phyloP scores from a whole-genome alignment of 2,329 filamentous ascomycete species.

The Diatrype stigma region DNA sequence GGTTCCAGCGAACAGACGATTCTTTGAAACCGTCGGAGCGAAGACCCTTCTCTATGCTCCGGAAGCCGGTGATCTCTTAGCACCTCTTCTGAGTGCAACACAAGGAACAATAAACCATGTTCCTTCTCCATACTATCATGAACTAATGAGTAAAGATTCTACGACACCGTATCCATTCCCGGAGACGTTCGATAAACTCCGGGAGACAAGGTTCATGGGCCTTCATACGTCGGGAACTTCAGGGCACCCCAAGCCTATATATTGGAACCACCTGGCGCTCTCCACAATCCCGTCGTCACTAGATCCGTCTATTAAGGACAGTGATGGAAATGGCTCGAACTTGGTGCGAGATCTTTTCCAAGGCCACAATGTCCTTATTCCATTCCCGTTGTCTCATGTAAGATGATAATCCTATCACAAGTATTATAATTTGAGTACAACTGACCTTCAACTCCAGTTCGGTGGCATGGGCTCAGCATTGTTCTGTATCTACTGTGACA shows the following conservation, averaged over 20 bases:
- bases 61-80: neutral
- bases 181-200: slow-evolving; percentile 8
- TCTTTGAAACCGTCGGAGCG: slow-evolving; percentile 4
- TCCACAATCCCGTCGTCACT: slow-evolving; percentile 3
- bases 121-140: neutral
- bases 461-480: slow-evolving; percentile 7
- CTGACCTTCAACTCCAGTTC: slow-evolving; percentile 4
- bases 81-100: slow-evolving; percentile 1
- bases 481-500: slow-evolving; percentile 3
- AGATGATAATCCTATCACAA: neutral
- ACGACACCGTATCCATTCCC: slow-evolving; percentile 4
- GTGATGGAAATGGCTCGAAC: neutral
- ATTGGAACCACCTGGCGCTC: slow-evolving; percentile 10
- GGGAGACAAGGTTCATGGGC: slow-evolving; percentile 13
- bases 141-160: neutral
- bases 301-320: slow-evolving; percentile 1
- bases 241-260: slow-evolving; percentile 19
- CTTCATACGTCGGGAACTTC: slow-evolving; percentile 21
- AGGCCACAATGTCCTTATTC: neutral
- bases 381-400: slow-evolving; percentile 12
- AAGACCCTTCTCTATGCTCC: slow-evolving; percentile 6
- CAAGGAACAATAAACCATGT: neutral
- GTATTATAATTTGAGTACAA: neutral
- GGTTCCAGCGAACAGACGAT: slow-evolving; percentile 1
- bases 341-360: slow-evolving; percentile 1